These are phyloP conservation scores for Fusarium aywerte DNA, from an alignment of 2,329 filamentous ascomycete species.

Conservation along the genomic window DNA sequence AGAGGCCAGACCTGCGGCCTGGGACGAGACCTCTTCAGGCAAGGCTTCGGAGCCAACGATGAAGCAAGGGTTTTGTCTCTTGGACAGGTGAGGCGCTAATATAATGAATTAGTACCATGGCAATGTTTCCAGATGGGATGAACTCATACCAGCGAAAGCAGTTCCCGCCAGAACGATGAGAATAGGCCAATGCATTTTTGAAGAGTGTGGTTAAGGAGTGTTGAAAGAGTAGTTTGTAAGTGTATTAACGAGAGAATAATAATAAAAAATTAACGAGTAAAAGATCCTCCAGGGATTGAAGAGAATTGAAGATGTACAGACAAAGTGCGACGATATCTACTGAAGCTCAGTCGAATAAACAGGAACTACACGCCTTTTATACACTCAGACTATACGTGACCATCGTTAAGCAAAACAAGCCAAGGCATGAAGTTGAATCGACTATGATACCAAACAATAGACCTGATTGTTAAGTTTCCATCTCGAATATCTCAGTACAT, in stretches of 20 bases:
- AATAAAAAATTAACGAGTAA: neutral
- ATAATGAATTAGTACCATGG: neutral
- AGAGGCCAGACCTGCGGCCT: slow-evolving; percentile 55
- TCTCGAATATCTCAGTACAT: slow-evolving; percentile 5
- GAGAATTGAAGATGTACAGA: slow-evolving; percentile 15
- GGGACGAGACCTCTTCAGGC: slow-evolving; percentile 60
- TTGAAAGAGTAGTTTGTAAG: neutral
- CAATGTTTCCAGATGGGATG: neutral
- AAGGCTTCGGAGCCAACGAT: slow-evolving; percentile 62
- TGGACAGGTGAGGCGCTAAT: slow-evolving; percentile 32
- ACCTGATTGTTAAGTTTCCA: neutral
- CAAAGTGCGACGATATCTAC: slow-evolving; percentile 5
- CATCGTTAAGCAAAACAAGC: slow-evolving; percentile 13
- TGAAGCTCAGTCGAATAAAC: neutral
- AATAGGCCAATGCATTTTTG: slow-evolving; percentile 36
- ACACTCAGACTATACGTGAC: slow-evolving; percentile 12
- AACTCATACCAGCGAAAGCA: slow-evolving; percentile 36
- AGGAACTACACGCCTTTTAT: slow-evolving; percentile 24
- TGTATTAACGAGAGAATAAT: neutral
- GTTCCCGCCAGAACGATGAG: slow-evolving; percentile 34
- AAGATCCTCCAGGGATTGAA: slow-evolving; percentile 15
- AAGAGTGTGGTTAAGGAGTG: neutral
- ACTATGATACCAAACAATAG: slow-evolving; percentile 7
- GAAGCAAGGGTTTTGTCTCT: slow-evolving; percentile 61
- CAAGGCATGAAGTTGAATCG: slow-evolving; percentile 10